These are phyloP conservation scores for Hyphopichia buzzinii DNA, from an alignment of 1,139 yeast genomes.

Conservation along the genomic window DNA sequence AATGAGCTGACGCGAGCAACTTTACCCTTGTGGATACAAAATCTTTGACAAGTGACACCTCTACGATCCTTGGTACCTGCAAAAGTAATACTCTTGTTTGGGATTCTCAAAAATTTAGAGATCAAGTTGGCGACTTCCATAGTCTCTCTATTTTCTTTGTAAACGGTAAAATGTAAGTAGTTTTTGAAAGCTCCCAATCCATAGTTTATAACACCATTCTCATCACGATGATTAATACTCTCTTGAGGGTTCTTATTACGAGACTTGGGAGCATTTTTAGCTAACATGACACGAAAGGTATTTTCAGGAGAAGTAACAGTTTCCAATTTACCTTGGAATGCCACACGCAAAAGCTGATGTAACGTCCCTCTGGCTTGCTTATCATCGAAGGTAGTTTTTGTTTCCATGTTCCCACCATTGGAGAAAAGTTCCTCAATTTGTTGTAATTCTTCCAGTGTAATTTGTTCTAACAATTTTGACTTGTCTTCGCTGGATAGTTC, in stretches of 20 bases:
- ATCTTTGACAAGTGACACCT: constrained; percentile 88
- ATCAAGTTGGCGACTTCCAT: constrained; percentile 88
- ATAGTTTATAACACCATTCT: constrained; percentile 46
- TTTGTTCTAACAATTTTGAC: constrained; percentile 43
- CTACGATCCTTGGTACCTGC: constrained; percentile 98
- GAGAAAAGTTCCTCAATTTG: constrained; percentile 54
- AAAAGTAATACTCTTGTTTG: constrained; percentile 66
- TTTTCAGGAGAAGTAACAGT: constrained; percentile 72
- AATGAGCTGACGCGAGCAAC: constrained; percentile 78
- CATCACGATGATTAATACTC: constrained; percentile 50
- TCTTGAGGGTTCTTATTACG: constrained; percentile 24
- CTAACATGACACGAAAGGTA: constrained; percentile 57
- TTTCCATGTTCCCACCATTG: constrained; percentile 60
- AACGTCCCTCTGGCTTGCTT: constrained; percentile 71
- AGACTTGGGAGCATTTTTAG: constrained; percentile 24
- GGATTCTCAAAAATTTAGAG: constrained; percentile 69
- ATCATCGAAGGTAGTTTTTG: constrained; percentile 57
- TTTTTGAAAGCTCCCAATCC: constrained; percentile 69
- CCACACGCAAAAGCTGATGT: constrained; percentile 73
- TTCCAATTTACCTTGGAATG: constrained; percentile 74
- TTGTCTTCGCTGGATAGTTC: constrained; percentile 46
- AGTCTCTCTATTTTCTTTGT: constrained; percentile 94
- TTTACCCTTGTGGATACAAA: constrained; percentile 67
- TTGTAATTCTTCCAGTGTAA: constrained; percentile 60
- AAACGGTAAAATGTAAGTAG: constrained; percentile 74